phyloP scores from a whole-genome alignment of 768 basidiomycete species.

The Suillus weaverae region DNA sequence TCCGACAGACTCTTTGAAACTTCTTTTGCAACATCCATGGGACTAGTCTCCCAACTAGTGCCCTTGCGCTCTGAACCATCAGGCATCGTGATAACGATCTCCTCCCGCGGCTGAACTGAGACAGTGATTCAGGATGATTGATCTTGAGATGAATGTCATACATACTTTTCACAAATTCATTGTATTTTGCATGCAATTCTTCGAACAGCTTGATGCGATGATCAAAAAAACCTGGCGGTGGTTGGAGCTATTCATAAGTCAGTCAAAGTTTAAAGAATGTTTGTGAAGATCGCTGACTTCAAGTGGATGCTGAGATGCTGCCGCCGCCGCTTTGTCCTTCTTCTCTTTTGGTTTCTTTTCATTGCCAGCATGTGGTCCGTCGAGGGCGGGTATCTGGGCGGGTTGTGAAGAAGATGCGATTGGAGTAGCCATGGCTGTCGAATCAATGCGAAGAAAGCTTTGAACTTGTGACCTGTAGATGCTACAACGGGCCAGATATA shows the following conservation, averaged over 20 bases:
- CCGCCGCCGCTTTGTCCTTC: slow-evolving; percentile 34
- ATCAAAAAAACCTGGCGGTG: slow-evolving; percentile 84
- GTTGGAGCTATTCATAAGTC: slow-evolving; percentile 58
- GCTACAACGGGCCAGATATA: slow-evolving; percentile 23
- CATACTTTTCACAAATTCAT: slow-evolving; percentile 74
- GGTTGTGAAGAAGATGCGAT: slow-evolving; percentile 57
- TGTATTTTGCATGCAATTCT: slow-evolving; percentile 79
- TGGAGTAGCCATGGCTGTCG: slow-evolving; percentile 52
- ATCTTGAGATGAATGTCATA: neutral
- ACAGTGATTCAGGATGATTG: slow-evolving; percentile 4
- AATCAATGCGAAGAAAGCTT: slow-evolving; percentile 19
- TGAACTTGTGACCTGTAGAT: slow-evolving; percentile 12
- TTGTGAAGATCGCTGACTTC: slow-evolving; percentile 46
- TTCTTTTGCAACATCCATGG: slow-evolving; percentile 86
- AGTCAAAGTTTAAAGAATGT: neutral
- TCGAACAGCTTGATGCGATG: slow-evolving; percentile 91
- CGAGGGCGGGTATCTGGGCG: slow-evolving; percentile 44
- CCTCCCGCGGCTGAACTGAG: slow-evolving; percentile 72
- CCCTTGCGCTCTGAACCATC: slow-evolving; percentile 85
- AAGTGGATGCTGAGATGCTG: slow-evolving; percentile 52
- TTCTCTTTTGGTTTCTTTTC: slow-evolving; percentile 48
- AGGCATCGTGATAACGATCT: slow-evolving; percentile 80
- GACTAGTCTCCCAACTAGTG: slow-evolving; percentile 92
- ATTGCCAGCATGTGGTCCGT: slow-evolving; percentile 41
- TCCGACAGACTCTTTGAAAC: slow-evolving; percentile 88